Percentiles rank a stretch among this genome's conserved stretches.
phyloP scores from a whole-genome alignment of 768 basidiomycete genomes.

The Lactarius tabidus region DNA sequence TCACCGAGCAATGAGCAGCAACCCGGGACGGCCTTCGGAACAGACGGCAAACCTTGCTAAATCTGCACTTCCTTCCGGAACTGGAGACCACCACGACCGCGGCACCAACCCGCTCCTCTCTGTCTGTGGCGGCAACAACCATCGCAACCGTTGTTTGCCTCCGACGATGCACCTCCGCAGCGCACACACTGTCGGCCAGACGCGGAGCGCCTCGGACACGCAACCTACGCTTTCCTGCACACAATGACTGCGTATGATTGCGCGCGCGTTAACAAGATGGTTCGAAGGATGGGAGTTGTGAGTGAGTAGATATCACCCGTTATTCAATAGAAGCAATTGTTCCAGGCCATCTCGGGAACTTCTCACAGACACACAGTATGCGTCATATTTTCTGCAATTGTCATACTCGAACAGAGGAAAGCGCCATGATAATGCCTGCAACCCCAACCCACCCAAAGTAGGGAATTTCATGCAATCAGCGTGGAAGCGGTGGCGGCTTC shows the following conservation, averaged over 20 bases:
- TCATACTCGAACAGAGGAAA: conserved; percentile 18
- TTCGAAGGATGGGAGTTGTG: conserved; percentile 52
- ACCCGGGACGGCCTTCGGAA: conserved; percentile 83
- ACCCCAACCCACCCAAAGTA: background rate
- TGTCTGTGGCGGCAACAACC: conserved; percentile 35
- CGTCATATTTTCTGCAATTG: conserved; percentile 17
- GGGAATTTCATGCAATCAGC: conserved; percentile 61
- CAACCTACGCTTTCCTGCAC: conserved; percentile 97
- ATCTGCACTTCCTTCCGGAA: conserved; percentile 78
- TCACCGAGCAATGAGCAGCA: conserved; percentile 1
- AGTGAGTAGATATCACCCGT: conserved; percentile 72
- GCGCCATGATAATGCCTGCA: conserved; percentile 9
- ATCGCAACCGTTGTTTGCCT: conserved; percentile 30
- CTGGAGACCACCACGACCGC: conserved; percentile 56
- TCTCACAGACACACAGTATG: background rate
- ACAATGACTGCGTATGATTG: conserved; percentile 94
- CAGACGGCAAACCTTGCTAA: conserved; percentile 97
- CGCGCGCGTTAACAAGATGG: conserved; percentile 80
- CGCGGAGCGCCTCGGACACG: conserved; percentile 80
- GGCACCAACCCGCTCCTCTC: conserved; percentile 30
- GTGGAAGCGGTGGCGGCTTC: conserved; percentile 94
- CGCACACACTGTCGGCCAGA: conserved; percentile 79
- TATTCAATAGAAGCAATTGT: too few relatives aligned
- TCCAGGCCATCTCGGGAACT: too few relatives aligned
- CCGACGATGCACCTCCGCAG: conserved; percentile 44